A percentile compares a stretch with the other conserved stretches of the same genome.
Evolutionary conservation across 306 rosid species (phyloP).

Genomic region (Hippophae tibetana): DNA sequence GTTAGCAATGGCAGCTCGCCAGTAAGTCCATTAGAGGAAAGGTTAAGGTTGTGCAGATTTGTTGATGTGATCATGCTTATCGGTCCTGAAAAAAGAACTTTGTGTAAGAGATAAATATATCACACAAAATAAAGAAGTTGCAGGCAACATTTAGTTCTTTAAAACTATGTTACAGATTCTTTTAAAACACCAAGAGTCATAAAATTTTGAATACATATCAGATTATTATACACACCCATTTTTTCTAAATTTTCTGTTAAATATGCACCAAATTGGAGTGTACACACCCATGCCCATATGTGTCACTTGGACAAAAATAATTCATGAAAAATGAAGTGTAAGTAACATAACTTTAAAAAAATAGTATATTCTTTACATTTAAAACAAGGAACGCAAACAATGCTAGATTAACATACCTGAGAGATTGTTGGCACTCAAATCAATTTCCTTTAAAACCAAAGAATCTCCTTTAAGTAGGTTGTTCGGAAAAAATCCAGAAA

Average conservation of each 20-base stretch:
- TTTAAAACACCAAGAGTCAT: too few relatives aligned
- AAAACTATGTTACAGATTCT: too few relatives aligned
- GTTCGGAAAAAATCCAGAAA: conserved; percentile 72
- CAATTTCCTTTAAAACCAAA: conserved; percentile 67
- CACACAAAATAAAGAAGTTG: not conserved
- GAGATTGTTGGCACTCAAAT: conserved; percentile 94
- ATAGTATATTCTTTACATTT: conserved; percentile 1
- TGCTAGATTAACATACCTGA: conserved; percentile 45
- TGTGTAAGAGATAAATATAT: conserved; percentile 18
- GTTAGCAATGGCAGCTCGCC: conserved; percentile 82
- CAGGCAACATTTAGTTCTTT: too few relatives aligned
- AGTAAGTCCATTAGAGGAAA: conserved; percentile 63
- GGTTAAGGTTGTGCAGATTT: conserved; percentile 53
- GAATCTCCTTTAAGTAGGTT: conserved; percentile 84
- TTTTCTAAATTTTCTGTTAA: too few relatives aligned
- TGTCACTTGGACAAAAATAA: too few relatives aligned
- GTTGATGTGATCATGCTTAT: conserved; percentile 64
- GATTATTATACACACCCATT: too few relatives aligned
- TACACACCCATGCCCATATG: too few relatives aligned
- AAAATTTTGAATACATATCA: too few relatives aligned
- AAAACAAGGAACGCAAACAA: not conserved
- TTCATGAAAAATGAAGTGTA: too few relatives aligned
- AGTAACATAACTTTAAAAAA: conserved; percentile 4
- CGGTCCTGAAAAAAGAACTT: conserved; percentile 55
- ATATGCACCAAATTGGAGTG: too few relatives aligned